Percentiles rank a stretch among this genome's conserved stretches.
Conservation (phyloP, 1,284 basidiomycete genomes). For the Trametes versicolor region DNA sequence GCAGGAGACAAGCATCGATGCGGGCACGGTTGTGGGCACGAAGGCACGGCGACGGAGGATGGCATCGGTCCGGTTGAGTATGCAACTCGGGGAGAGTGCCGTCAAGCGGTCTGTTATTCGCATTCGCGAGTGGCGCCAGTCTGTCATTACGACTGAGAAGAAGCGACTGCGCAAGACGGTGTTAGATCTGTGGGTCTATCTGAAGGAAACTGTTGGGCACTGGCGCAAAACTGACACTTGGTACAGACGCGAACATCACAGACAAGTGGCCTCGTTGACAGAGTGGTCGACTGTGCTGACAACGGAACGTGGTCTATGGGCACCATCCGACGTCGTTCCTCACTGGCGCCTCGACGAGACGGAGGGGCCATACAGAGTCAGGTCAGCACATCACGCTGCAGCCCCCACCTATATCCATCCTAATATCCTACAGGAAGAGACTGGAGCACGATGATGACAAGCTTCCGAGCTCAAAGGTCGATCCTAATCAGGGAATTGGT, state of each 20-base stretch:
- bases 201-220: neutral
- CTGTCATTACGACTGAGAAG: constrained; percentile 69
- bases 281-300: constrained; percentile 68
- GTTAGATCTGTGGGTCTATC: constrained; percentile 68
- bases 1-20: constrained; percentile 60
- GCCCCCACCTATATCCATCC: constrained; percentile 1
- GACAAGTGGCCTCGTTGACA: constrained; percentile 68
- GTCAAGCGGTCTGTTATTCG: constrained; percentile 68
- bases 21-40: constrained; percentile 57
- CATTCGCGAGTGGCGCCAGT: constrained; percentile 77
- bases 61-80: constrained; percentile 63
- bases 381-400: constrained; percentile 68
- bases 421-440: constrained; percentile 64
- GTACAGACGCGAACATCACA: constrained; percentile 71
- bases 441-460: constrained; percentile 70
- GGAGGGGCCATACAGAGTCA: constrained; percentile 86
- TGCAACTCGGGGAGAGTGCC: constrained; percentile 69
- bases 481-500: constrained; percentile 56
- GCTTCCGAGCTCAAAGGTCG: constrained; percentile 59
- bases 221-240: constrained; percentile 4
- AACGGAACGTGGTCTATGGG: constrained; percentile 86
- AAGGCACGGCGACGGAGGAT: constrained; percentile 61
- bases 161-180: constrained; percentile 75
- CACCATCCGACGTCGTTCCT: constrained; percentile 56
- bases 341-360: constrained; percentile 88